Conservation (phyloP, 768 basidiomycete species). For the Suillus weaverae region DNA sequence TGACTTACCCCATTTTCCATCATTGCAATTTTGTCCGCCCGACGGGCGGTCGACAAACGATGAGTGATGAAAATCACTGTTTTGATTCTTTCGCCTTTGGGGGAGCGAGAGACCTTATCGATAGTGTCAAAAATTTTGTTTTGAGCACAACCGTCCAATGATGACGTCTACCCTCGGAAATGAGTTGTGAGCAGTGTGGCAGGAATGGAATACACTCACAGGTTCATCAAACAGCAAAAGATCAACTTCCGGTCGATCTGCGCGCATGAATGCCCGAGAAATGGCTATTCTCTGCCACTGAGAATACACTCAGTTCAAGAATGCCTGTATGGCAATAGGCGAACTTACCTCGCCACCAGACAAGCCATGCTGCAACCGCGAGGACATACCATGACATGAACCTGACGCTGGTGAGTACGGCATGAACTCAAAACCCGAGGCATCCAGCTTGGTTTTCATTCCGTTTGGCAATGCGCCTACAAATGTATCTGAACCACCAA, state of each 20-base stretch:
- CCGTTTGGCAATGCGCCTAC: constrained; percentile 70
- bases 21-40: constrained; percentile 85
- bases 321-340: constrained; percentile 14
- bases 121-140: constrained; percentile 79
- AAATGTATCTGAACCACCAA: constrained; percentile 70
- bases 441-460: constrained; percentile 70
- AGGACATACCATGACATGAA: constrained; percentile 31
- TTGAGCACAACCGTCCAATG: constrained; percentile 78
- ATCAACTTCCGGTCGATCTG: constrained; percentile 71
- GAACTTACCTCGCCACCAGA: constrained; percentile 80
- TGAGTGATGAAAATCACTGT: constrained; percentile 85
- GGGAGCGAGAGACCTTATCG: constrained; percentile 58
- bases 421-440: constrained; percentile 56
- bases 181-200: constrained; percentile 5
- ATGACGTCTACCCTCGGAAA: constrained; percentile 57
- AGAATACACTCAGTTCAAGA: constrained; percentile 12
- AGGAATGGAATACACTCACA: constrained; percentile 39
- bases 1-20: constrained; percentile 68
- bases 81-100: constrained; percentile 57
- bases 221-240: constrained; percentile 85
- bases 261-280: constrained; percentile 85
- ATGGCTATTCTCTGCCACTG: constrained; percentile 90
- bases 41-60: constrained; percentile 74
- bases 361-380: constrained; percentile 57
- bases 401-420: constrained; percentile 31